Evolutionary conservation across 179 eudicot species (phyloP), one percentile per base, ranked within the genome.

Genomic region (Camellia oleifera): DNA sequence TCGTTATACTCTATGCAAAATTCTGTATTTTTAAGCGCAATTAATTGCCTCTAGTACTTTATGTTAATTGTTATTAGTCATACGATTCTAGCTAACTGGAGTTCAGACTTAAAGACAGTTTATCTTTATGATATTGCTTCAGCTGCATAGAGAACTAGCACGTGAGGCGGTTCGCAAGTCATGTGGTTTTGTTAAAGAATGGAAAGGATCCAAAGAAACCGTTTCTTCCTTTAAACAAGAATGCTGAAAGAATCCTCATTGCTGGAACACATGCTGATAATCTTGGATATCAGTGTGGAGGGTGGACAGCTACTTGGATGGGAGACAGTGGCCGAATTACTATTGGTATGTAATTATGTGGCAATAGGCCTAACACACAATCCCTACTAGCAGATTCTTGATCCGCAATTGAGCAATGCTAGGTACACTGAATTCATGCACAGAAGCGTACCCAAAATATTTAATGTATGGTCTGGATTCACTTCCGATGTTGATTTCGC

Each of bases 151-250:
- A 77, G 93, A 94, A 62, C 80, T 94, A 80, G 94, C 97, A 40
- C 90, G 97, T 74, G 98, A 91, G 86, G 98, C 97, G 14, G 98
- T 92, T 80, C 89, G 94, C 58, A 92, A 88, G 81, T 94, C 97
- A n/a, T 66, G 77, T 88, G 84, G 98, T 94, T 60, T 82, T 94
- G 80, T 74, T 94, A 60, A 94, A 94, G 83, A 94, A 94, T 84
- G 97, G 98, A 40, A 88, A 92, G 82, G 91, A 83, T 78, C 83
- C 84, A 58, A 84, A 61, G 67, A 82, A 76, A 78, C 91, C 95
- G 15, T 85, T 92, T 81, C 95, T 94, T 65, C 98, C 98, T 48
- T 62, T 94, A 75, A 86, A 88, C 15, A 89, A 77, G 81, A 86
- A 90, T 45, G 91, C 90, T 67, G 87, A 85, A 72, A 90, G 80